phyloP scores from a whole-genome alignment of 345 rosid genomes.

The Citrus australasica region DNA sequence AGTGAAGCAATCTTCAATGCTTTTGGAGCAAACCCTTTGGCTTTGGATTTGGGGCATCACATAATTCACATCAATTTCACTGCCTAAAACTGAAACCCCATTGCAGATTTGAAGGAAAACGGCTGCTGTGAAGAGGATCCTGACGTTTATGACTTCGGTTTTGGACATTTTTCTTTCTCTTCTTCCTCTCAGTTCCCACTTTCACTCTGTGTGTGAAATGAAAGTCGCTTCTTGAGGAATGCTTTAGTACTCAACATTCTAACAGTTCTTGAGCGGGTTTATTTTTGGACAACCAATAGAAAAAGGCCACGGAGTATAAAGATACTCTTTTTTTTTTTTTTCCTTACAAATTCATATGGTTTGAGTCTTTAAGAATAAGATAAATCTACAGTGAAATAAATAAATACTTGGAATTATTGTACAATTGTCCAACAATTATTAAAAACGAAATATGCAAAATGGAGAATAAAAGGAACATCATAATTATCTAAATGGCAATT shows the following conservation, averaged over 20 bases:
- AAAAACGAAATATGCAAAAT: no score
- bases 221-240: not conserved
- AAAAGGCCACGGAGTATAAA: not conserved
- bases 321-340: not conserved
- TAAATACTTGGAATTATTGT: no score
- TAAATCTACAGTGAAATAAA: no score
- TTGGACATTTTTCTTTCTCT: conserved; percentile 26
- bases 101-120: conserved; percentile 35
- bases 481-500: no score
- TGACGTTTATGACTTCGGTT: not conserved
- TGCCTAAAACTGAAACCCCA: conserved; percentile 33
- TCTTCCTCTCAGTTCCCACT: not conserved
- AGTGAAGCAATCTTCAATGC: conserved; percentile 43
- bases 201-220: not conserved
- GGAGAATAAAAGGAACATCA: no score
- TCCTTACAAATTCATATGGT: no score
- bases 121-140: conserved; percentile 19
- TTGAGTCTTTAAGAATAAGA: no score
- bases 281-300: not conserved
- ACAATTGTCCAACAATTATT: no score
- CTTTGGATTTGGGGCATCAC: conserved; percentile 15
- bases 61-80: conserved; percentile 41
- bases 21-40: conserved; percentile 28
- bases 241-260: not conserved
- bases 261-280: not conserved